A percentile compares a stretch with the other conserved stretches of the same genome.
Conservation (phyloP, 441 rosid species). For the Arabidopsis hybrid region DNA sequence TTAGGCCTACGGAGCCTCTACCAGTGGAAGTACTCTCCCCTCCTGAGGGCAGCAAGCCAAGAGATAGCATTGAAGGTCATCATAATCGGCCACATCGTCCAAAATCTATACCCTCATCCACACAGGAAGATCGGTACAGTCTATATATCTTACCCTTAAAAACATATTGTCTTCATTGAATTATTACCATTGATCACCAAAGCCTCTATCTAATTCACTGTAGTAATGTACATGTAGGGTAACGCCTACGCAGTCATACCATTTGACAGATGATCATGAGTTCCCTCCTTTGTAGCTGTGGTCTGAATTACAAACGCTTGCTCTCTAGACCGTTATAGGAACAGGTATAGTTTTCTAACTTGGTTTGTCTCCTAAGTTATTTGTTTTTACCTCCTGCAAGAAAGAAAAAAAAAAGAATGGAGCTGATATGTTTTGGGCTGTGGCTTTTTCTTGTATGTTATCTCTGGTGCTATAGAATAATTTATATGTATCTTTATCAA, state of each 20-base stretch:
- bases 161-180: background rate
- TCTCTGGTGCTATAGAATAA: slow-evolving; percentile 23
- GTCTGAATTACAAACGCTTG: slow-evolving; percentile 37
- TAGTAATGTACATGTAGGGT: slow-evolving; percentile 50
- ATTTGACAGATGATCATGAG: slow-evolving; percentile 67
- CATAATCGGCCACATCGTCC: slow-evolving; percentile 46
- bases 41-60: slow-evolving; percentile 48
- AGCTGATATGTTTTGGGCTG: slow-evolving; percentile 36
- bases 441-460: slow-evolving; percentile 34
- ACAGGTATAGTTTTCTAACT: slow-evolving; percentile 41
- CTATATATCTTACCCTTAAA: slow-evolving; percentile 14
- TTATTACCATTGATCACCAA: background rate
- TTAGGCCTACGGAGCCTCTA: slow-evolving; percentile 49
- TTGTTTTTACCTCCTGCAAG: background rate
- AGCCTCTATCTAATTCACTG: slow-evolving; percentile 23
- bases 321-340: slow-evolving; percentile 40
- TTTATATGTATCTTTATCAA: slow-evolving; percentile 38
- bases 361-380: slow-evolving; percentile 33
- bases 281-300: slow-evolving; percentile 71
- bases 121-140: slow-evolving; percentile 63
- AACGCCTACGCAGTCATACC: slow-evolving; percentile 53
- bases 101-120: slow-evolving; percentile 44
- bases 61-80: slow-evolving; percentile 30
- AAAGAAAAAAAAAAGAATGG: slow-evolving; percentile 23
- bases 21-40: slow-evolving; percentile 36